phyloP scores from a whole-genome alignment of 805 yeast species.

The Candida peoriensis region DNA sequence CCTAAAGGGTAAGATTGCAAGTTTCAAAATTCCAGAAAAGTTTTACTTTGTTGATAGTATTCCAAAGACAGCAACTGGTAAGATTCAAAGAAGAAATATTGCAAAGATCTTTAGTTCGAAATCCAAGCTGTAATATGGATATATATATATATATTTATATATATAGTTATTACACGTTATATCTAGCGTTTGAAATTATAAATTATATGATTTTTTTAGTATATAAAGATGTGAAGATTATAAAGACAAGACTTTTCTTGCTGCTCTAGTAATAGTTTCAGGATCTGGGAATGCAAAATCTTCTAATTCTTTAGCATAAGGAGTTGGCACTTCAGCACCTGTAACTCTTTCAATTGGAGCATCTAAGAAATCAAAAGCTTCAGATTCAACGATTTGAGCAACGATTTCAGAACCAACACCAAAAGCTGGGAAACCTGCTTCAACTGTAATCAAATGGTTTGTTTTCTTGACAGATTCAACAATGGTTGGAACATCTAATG shows the following conservation, averaged over 20 bases:
- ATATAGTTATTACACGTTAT: no score
- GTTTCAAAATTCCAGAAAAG: constrained; percentile 57
- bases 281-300: constrained; percentile 98
- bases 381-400: constrained; percentile 97
- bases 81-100: constrained; percentile 63
- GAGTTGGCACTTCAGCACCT: constrained; percentile 99
- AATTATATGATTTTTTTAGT: no score
- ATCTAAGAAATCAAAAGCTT: constrained; percentile 96
- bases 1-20: constrained; percentile 41
- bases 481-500: constrained; percentile 85
- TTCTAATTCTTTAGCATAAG: constrained; percentile 94
- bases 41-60: constrained; percentile 53
- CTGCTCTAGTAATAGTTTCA: constrained; percentile 82
- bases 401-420: constrained; percentile 98
- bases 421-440: constrained; percentile 96
- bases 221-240: no score
- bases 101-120: constrained; percentile 45
- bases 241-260: constrained; percentile 71
- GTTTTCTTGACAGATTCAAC: constrained; percentile 91
- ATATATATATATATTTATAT: no score
- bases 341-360: constrained; percentile 98
- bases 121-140: constrained; percentile 24
- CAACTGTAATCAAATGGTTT: constrained; percentile 92
- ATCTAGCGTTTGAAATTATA: no score
- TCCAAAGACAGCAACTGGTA: constrained; percentile 78